Evolutionary conservation across 2,329 filamentous ascomycete species (phyloP).

Genomic region (Rugonectria rugulosa): DNA sequence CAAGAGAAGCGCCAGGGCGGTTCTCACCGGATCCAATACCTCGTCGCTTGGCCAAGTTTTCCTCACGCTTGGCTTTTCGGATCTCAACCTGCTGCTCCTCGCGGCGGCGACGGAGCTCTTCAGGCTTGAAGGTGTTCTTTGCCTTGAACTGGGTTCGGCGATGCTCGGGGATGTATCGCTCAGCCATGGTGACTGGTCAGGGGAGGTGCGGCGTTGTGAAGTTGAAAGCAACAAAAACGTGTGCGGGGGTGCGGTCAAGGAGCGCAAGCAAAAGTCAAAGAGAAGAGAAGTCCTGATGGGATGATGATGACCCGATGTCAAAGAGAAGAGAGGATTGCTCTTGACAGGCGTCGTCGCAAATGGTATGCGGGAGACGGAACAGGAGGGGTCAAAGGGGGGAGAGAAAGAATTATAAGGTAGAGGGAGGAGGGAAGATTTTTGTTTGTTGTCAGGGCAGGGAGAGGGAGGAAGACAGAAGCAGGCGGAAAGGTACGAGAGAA

Average conservation of each 20-base stretch:
- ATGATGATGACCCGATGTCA: constrained; percentile 27
- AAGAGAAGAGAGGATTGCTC: constrained; percentile 15
- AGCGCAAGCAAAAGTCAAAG: constrained; percentile 25
- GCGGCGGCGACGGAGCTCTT: constrained; percentile 96
- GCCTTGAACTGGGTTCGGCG: constrained; percentile 99
- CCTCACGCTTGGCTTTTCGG: constrained; percentile 96
- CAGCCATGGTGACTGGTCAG: constrained; percentile 76
- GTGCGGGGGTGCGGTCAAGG: constrained; percentile 39
- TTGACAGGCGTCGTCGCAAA: constrained; percentile 21
- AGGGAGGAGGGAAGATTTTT: constrained; percentile 35
- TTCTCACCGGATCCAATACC: constrained; percentile 86
- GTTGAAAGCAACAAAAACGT: constrained; percentile 38
- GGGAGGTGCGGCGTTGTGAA: constrained; percentile 32
- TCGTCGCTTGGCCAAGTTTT: constrained; percentile 97
- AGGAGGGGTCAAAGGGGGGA: constrained; percentile 24
- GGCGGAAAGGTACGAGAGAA: no score
- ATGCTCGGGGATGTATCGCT: constrained; percentile 99
- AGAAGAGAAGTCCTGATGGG: neutral
- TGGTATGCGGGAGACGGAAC: constrained; percentile 21
- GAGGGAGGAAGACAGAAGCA: constrained; percentile 35
- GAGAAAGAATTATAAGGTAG: constrained; percentile 20
- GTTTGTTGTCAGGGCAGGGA: constrained; percentile 37
- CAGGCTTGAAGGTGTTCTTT: constrained; percentile 98
- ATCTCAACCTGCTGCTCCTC: constrained; percentile 99
- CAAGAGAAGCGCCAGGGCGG: constrained; percentile 81